Evolutionary conservation across 345 rosid species (phyloP).

Genomic region (Eucalyptus marginata): DNA sequence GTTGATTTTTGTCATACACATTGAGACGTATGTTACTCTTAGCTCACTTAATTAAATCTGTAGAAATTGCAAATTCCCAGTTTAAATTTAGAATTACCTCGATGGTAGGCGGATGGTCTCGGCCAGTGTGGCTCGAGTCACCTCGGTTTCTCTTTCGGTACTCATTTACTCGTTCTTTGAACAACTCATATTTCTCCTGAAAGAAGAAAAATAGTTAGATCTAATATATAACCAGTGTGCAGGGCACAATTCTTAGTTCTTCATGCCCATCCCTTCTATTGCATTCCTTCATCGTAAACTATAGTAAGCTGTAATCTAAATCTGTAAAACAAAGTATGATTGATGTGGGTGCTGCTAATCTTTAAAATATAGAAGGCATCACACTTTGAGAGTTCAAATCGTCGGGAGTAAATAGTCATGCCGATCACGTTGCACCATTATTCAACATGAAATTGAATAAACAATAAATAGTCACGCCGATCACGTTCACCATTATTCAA

Average conservation of each 20-base stretch:
- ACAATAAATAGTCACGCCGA: neutral
- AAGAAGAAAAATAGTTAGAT: neutral
- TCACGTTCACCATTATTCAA: neutral
- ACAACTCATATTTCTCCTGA: slow-evolving; percentile 10
- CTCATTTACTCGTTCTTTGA: neutral
- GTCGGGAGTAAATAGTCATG: neutral
- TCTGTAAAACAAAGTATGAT: neutral
- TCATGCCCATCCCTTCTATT: neutral
- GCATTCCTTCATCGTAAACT: neutral
- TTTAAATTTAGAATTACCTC: slow-evolving; percentile 1
- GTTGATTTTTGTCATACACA: neutral
- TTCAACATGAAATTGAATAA: neutral
- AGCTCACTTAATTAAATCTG: neutral
- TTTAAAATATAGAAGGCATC: neutral
- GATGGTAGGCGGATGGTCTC: slow-evolving; percentile 5
- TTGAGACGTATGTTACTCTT: neutral
- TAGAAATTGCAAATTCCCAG: neutral
- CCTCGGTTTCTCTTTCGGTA: neutral
- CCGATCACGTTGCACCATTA: neutral
- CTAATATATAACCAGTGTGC: neutral
- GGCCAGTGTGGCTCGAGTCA: neutral
- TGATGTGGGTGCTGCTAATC: too few species aligned
- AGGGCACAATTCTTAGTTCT: neutral
- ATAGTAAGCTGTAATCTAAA: neutral
- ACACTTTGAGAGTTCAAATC: neutral